A percentile compares a stretch with the other conserved stretches of the same genome.
Evolutionary conservation across 805 yeast genomes (phyloP).

Genomic region (Yarrowia porcina): DNA sequence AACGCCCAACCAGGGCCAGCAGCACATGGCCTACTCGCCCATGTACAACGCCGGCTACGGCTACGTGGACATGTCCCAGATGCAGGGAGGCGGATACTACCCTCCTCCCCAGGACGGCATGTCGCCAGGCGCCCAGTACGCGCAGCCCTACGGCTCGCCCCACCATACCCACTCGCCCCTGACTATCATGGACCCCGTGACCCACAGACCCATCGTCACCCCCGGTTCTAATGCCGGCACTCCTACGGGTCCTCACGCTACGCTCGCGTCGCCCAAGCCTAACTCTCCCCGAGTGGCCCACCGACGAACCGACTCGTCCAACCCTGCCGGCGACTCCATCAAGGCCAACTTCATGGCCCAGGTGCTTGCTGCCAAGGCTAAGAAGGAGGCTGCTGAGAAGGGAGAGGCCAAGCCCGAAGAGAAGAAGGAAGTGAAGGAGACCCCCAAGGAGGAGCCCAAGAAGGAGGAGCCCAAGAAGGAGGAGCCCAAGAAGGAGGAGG

Average conservation of each 20-base stretch:
- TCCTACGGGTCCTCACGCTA: slow-evolving; percentile 15
- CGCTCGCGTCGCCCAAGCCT: slow-evolving; percentile 22
- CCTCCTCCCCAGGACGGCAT: slow-evolving; percentile 14
- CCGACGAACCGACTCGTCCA: slow-evolving; percentile 22
- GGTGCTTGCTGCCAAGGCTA: slow-evolving; percentile 21
- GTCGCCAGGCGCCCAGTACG: slow-evolving; percentile 18
- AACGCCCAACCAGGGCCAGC: slow-evolving; percentile 25
- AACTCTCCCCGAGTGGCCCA: slow-evolving; percentile 8
- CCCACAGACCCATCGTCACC: slow-evolving; percentile 32
- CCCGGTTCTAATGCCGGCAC: slow-evolving; percentile 11
- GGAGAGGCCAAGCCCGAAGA: not conserved
- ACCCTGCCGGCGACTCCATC: slow-evolving; percentile 23
- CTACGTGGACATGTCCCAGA: slow-evolving; percentile 11
- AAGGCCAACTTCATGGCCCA: slow-evolving; percentile 22
- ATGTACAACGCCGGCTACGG: slow-evolving; percentile 21
- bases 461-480: slow-evolving; percentile 8
- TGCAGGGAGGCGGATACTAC: not conserved
- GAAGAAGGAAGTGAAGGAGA: slow-evolving; percentile 16
- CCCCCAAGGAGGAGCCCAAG: not conserved
- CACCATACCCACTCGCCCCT: slow-evolving; percentile 30
- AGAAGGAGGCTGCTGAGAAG: slow-evolving; percentile 22
- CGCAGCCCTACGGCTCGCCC: slow-evolving; percentile 17
- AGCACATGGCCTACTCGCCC: slow-evolving; percentile 25
- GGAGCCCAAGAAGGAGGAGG: slow-evolving; percentile 19
- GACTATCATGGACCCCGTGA: slow-evolving; percentile 33